Percentiles rank a stretch among this genome's conserved stretches.
phyloP scores from a whole-genome alignment of 805 yeast genomes.

The Metschnikowia borealis region DNA sequence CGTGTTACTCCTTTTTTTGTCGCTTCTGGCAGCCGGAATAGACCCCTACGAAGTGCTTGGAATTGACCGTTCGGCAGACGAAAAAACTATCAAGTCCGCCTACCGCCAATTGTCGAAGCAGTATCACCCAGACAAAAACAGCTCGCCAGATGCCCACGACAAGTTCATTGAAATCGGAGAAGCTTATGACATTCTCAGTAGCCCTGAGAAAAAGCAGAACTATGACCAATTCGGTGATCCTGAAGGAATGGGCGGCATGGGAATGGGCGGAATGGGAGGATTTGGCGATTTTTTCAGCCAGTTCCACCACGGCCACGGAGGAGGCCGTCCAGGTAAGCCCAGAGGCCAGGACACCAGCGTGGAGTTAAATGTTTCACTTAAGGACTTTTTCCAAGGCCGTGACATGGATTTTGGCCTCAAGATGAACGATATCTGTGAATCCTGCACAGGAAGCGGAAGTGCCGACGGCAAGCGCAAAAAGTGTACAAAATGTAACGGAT shows the following conservation, averaged over 20 bases:
- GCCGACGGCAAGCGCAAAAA: constrained; percentile 65
- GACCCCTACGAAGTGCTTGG: constrained; percentile 67
- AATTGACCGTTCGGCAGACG: constrained; percentile 62
- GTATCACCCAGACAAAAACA: constrained; percentile 93
- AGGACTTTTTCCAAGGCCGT: constrained; percentile 69
- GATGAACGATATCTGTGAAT: constrained; percentile 70
- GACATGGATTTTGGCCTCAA: constrained; percentile 56
- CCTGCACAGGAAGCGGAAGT: constrained; percentile 83
- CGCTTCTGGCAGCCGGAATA: constrained; percentile 19
- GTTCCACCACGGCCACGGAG: constrained; percentile 34
- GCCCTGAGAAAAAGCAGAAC: constrained; percentile 59
- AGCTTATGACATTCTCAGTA: constrained; percentile 83
- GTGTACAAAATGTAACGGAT: constrained; percentile 72
- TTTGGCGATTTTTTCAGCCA: constrained; percentile 54
- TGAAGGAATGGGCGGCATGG: constrained; percentile 28
- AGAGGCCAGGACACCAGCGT: constrained; percentile 63
- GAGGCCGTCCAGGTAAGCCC: constrained; percentile 40
- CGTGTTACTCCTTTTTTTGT: constrained; percentile 7
- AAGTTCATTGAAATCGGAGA: constrained; percentile 88
- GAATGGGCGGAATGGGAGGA: constrained; percentile 24
- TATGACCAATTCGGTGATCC: constrained; percentile 80
- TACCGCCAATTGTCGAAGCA: constrained; percentile 77
- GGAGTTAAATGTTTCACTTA: constrained; percentile 51
- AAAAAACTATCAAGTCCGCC: constrained; percentile 79
- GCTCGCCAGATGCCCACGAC: constrained; percentile 76